These are phyloP conservation scores for peach (Prunus persica) DNA, from an alignment of 306 rosid genomes.

Conservation along the genomic window Prunus_persica_NCBIv2 NC_034016.1:2578501-2579000, in stretches of 20 bases:
- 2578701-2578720: not conserved
- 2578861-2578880: conserved; percentile 45
- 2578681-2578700: not conserved
- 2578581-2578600: conserved; percentile 18
- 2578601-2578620: conserved; percentile 16
- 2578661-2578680: conserved; percentile 6
- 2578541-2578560: conserved; percentile 14
- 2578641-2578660: conserved; percentile 22
- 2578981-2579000: conserved; percentile 50
- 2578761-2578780: conserved; percentile 45
- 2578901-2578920: conserved; percentile 54
- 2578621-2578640: conserved; percentile 19
- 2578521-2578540: not conserved
- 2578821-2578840: conserved; percentile 66
- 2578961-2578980: conserved; percentile 56
- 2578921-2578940: conserved; percentile 45
- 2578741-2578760: conserved; percentile 31
- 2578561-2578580: conserved; percentile 19
- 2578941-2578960: conserved; percentile 63
- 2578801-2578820: conserved; percentile 67
- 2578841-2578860: conserved; percentile 57
- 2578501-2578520: not conserved
- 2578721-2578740: conserved; percentile 24
- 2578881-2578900: conserved; percentile 47
- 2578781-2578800: conserved; percentile 81